These are phyloP conservation scores for Paramecium caudatum DNA, from an alignment of 73 alveolate genomes.

Conservation along the genomic window DNA sequence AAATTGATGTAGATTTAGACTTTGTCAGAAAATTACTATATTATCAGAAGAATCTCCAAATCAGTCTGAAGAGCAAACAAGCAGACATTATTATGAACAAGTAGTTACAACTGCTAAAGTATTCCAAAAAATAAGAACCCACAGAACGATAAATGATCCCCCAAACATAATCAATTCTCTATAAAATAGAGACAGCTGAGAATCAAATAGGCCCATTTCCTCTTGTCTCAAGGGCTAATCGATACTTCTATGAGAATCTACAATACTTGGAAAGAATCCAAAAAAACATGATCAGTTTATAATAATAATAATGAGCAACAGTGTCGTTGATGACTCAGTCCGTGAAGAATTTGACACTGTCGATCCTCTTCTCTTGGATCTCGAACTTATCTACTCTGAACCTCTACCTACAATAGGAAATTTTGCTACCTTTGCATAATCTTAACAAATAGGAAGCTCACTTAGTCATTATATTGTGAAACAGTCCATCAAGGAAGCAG, in stretches of 20 bases:
- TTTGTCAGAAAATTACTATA: slow-evolving; percentile 50
- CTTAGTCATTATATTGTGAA: background rate
- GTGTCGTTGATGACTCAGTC: background rate
- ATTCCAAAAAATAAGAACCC: background rate
- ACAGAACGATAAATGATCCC: background rate
- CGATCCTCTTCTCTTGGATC: no score
- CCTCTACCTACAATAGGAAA: no score
- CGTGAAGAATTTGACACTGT: slow-evolving; percentile 22
- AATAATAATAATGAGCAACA: slow-evolving; percentile 47
- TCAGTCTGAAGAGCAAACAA: background rate
- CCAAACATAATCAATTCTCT: background rate
- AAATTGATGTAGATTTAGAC: slow-evolving; percentile 40
- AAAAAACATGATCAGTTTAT: slow-evolving; percentile 6
- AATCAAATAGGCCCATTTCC: slow-evolving; percentile 19
- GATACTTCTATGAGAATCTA: slow-evolving; percentile 4
- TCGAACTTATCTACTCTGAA: no score
- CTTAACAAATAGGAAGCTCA: background rate
- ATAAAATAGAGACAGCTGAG: background rate
- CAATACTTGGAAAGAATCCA: background rate
- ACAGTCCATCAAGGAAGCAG: slow-evolving; percentile 30
- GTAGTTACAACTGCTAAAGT: background rate
- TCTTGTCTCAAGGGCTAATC: background rate
- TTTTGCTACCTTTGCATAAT: slow-evolving; percentile 25
- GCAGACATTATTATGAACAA: background rate
- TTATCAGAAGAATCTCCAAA: slow-evolving; percentile 30